Conservation (phyloP, 257 asterid genomes). For the Cynanchum wilfordii region DNA sequence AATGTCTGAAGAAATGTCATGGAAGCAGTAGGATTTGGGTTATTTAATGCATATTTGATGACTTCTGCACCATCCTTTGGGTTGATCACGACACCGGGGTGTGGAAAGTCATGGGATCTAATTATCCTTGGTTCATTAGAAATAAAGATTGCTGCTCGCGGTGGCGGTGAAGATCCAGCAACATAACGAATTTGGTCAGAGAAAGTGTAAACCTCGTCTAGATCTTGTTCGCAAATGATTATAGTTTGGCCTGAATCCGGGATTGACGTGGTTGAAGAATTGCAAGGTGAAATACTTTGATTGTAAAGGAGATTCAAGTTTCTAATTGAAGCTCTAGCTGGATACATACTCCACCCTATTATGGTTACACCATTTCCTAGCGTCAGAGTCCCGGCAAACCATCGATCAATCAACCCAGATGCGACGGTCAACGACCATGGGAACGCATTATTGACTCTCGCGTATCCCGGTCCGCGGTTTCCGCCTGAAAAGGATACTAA, state of each 20-base stretch:
- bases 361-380: conserved; percentile 29
- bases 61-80: conserved; percentile 7
- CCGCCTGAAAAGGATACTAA: conserved; percentile 37
- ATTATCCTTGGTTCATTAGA: not conserved
- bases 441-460: conserved; percentile 28
- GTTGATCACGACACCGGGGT: conserved; percentile 12
- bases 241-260: conserved; percentile 19
- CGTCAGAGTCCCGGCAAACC: conserved; percentile 30
- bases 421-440: conserved; percentile 39
- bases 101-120: not conserved
- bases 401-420: conserved; percentile 31
- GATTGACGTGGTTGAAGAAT: conserved; percentile 38
- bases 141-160: conserved; percentile 20
- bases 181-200: not conserved
- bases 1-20: conserved; percentile 16
- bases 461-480: not conserved
- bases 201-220: not conserved
- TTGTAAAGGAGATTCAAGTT: conserved; percentile 38
- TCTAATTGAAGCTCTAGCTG: conserved; percentile 26
- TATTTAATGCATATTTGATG: conserved; percentile 8
- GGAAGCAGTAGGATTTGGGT: not conserved
- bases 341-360: conserved; percentile 47
- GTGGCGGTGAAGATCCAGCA: not conserved
- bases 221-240: conserved; percentile 5
- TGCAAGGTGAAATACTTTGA: conserved; percentile 35